Percentiles rank a stretch among this genome's conserved stretches.
These are phyloP conservation scores for Lachancea fermentati DNA, from an alignment of 805 yeast species.

Conservation along the genomic window DNA sequence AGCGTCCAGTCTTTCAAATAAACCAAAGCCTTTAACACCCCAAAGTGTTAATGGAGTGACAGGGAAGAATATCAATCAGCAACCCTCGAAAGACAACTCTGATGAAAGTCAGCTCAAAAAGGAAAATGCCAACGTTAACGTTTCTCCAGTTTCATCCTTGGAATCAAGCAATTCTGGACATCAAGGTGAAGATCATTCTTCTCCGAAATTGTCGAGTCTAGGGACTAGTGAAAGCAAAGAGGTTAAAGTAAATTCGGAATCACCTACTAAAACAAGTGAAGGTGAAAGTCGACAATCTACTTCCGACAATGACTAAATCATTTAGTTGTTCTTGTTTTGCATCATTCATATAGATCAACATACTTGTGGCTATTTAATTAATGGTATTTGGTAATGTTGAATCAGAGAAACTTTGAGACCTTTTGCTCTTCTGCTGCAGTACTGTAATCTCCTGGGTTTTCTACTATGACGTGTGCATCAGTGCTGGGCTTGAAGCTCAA, in stretches of 20 bases:
- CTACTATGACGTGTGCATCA: slow-evolving; percentile 34
- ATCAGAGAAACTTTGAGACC: slow-evolving; percentile 32
- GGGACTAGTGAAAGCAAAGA: background rate
- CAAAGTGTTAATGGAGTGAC: slow-evolving; percentile 4
- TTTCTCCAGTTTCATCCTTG: slow-evolving; percentile 3
- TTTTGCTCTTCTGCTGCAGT: slow-evolving; percentile 36
- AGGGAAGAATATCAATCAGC: slow-evolving; percentile 1
- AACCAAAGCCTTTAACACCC: slow-evolving; percentile 8
- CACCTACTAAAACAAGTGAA: no score
- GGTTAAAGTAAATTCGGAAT: background rate
- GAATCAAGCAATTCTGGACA: background rate
- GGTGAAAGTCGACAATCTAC: background rate
- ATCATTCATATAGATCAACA: background rate
- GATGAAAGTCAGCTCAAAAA: background rate
- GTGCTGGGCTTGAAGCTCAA: slow-evolving; percentile 29
- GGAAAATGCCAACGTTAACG: slow-evolving; percentile 1
- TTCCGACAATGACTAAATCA: background rate
- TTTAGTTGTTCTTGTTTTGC: background rate
- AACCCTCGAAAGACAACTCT: slow-evolving; percentile 2
- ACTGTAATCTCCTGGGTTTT: slow-evolving; percentile 36
- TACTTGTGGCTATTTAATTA: background rate
- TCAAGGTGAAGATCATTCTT: background rate
- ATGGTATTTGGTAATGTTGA: background rate
- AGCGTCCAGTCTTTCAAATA: background rate
- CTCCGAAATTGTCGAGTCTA: background rate